These are phyloP conservation scores for Ceratonia siliqua DNA, from an alignment of 306 rosid species.

Conservation along the genomic window DNA sequence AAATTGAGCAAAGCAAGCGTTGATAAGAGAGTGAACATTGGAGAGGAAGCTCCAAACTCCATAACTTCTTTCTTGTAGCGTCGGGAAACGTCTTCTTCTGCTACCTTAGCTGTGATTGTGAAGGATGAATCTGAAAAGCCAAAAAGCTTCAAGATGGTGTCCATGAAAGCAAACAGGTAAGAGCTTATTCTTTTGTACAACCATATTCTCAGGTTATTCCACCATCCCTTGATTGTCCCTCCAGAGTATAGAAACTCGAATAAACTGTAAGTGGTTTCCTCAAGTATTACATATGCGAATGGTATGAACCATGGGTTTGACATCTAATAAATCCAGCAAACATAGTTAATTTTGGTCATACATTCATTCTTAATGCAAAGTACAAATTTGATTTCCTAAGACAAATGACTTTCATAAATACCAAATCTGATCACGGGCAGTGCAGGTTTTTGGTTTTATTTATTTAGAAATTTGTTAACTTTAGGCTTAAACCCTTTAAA, in stretches of 20 bases:
- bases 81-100: constrained; percentile 57
- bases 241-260: constrained; percentile 61
- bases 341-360: not conserved
- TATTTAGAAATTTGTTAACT: too few species aligned
- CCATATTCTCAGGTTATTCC: constrained; percentile 84
- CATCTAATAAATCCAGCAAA: constrained; percentile 45
- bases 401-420: not conserved
- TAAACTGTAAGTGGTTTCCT: constrained; percentile 44
- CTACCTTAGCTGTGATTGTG: constrained; percentile 64
- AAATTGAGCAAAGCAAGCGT: constrained; percentile 66
- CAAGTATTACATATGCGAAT: constrained; percentile 60
- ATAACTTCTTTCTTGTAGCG: constrained; percentile 66
- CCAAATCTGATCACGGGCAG: too few species aligned
- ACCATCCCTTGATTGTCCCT: constrained; percentile 81
- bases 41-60: constrained; percentile 85
- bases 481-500: too few species aligned
- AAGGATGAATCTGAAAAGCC: constrained; percentile 57
- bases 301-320: constrained; percentile 83
- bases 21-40: constrained; percentile 61
- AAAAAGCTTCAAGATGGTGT: constrained; percentile 47
- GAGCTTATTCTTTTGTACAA: constrained; percentile 76
- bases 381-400: not conserved
- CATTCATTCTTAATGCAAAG: not conserved
- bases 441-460: too few species aligned
- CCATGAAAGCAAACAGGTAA: constrained; percentile 61